phyloP scores from a whole-genome alignment of 495 filamentous ascomycete genomes.

The Talaromyces proteolyticus region DNA sequence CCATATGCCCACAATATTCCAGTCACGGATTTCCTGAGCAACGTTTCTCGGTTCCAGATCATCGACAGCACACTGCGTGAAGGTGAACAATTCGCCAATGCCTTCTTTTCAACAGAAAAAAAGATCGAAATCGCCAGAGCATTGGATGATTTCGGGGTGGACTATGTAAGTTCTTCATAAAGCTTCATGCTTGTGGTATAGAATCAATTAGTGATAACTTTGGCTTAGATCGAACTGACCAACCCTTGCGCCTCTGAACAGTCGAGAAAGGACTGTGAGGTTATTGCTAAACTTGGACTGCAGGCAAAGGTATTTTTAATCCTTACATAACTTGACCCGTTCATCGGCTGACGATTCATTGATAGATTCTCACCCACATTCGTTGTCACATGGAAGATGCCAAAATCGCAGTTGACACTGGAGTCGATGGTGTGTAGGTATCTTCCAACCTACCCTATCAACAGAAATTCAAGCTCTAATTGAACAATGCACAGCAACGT shows the following conservation, averaged over 20 bases:
- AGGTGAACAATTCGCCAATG: conserved; percentile 89
- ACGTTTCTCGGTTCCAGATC: conserved; percentile 83
- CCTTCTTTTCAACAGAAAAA: conserved; percentile 84
- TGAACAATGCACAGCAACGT: neutral
- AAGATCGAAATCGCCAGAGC: conserved; percentile 76
- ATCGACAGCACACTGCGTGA: conserved; percentile 90
- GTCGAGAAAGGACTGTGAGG: conserved; percentile 72
- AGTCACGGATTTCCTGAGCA: conserved; percentile 86
- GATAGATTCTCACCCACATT: conserved; percentile 71
- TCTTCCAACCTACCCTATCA: no score
- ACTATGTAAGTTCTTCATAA: conserved; percentile 77
- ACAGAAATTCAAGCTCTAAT: conserved; percentile 88
- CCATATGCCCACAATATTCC: conserved; percentile 65
- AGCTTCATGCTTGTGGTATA: no score
- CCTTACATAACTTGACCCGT: neutral
- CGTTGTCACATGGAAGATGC: conserved; percentile 95
- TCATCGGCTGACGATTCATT: no score
- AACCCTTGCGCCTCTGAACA: conserved; percentile 76
- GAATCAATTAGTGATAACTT: no score
- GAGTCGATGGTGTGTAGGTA: conserved; percentile 73
- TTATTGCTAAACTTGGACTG: conserved; percentile 87
- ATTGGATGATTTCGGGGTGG: conserved; percentile 85
- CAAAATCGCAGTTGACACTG: conserved; percentile 79
- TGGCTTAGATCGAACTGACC: conserved; percentile 66
- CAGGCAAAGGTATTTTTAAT: conserved; percentile 57